phyloP scores from a whole-genome alignment of 768 basidiomycete genomes.

The Mycena venus region DNA sequence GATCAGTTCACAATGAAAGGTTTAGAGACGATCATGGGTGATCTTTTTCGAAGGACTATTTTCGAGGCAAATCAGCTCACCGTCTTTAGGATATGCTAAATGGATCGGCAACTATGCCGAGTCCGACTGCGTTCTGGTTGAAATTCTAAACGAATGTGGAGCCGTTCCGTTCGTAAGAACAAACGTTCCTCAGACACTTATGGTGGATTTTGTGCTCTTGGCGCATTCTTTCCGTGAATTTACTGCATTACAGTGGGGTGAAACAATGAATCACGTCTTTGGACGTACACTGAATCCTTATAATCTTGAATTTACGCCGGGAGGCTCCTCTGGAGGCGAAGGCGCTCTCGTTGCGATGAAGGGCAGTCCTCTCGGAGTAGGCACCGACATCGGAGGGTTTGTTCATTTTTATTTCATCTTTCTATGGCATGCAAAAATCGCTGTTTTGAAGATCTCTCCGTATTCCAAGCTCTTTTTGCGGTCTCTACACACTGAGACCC shows the following conservation, averaged over 20 bases:
- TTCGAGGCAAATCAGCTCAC: not conserved
- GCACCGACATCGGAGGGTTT: constrained; percentile 74
- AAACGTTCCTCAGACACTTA: constrained; percentile 69
- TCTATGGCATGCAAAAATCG: not conserved
- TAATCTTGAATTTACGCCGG: constrained; percentile 67
- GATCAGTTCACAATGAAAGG: constrained; percentile 74
- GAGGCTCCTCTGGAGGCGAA: constrained; percentile 80
- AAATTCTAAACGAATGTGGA: constrained; percentile 66
- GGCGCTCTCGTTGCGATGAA: constrained; percentile 72
- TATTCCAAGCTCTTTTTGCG: constrained; percentile 69
- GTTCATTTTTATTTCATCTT: constrained; percentile 24
- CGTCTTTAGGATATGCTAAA: constrained; percentile 61
- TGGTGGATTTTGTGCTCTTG: constrained; percentile 46
- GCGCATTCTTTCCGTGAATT: not conserved
- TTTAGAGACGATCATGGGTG: constrained; percentile 61
- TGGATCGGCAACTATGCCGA: constrained; percentile 65
- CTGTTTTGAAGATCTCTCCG: constrained; percentile 60
- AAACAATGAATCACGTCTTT: constrained; percentile 74
- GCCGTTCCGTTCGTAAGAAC: constrained; percentile 71
- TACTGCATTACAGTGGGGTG: constrained; percentile 55
- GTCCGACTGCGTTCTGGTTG: constrained; percentile 64
- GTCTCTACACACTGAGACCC: constrained; percentile 71
- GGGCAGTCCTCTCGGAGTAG: constrained; percentile 72
- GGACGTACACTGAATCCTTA: constrained; percentile 74
- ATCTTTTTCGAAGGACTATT: not conserved